Evolutionary conservation across 345 rosid species (phyloP).

Genomic region (Bruguiera parviflora): DNA sequence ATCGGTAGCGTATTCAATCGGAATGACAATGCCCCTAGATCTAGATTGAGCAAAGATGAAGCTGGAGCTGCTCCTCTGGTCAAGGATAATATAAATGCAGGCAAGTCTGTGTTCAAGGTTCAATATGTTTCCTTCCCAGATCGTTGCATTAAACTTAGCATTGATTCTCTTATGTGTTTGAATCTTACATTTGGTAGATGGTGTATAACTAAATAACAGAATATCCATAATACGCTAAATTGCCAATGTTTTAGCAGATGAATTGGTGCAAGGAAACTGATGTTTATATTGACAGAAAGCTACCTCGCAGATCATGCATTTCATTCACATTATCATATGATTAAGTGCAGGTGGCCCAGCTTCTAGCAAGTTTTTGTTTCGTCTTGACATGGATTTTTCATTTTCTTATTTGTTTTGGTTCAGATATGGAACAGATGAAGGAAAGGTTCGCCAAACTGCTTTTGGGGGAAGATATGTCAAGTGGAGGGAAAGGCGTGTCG

Average conservation of each 20-base stretch:
- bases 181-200: too few relatives aligned
- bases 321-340: too few relatives aligned
- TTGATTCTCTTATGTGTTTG: neutral
- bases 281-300: too few relatives aligned
- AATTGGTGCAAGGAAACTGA: neutral
- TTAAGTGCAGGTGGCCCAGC: too few relatives aligned
- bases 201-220: too few relatives aligned
- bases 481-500: constrained; percentile 45
- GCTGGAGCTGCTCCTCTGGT: constrained; percentile 1
- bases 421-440: constrained; percentile 43
- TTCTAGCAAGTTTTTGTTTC: too few relatives aligned
- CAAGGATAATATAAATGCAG: constrained; percentile 21
- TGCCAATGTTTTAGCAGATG: neutral
- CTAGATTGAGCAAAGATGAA: constrained; percentile 23
- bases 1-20: constrained; percentile 13
- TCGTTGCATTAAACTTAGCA: neutral
- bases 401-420: neutral
- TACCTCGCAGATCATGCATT: neutral
- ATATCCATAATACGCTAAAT: too few relatives aligned
- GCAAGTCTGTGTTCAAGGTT: constrained; percentile 13
- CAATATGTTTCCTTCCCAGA: neutral
- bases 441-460: constrained; percentile 44
- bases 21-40: constrained; percentile 21
- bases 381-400: neutral
- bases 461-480: constrained; percentile 49